These are phyloP conservation scores for Circinella minor DNA, from an alignment of 371 early-diverging fungal species.

Conservation along the genomic window DNA sequence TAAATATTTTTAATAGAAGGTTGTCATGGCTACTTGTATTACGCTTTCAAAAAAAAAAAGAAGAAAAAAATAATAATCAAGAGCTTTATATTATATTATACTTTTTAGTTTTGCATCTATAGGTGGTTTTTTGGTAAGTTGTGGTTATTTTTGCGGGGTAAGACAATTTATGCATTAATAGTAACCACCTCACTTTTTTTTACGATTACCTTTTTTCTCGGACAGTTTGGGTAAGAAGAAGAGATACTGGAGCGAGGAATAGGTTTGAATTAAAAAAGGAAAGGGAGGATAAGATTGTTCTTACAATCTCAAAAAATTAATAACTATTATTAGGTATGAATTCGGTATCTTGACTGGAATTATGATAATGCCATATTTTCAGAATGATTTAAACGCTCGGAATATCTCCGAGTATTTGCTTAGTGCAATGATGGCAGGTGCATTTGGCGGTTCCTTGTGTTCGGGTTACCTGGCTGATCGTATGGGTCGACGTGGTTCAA, in stretches of 20 bases:
- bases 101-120: conserved; percentile 21
- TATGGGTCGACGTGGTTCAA: conserved; percentile 78
- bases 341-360: conserved; percentile 54
- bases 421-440: conserved; percentile 73
- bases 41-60: too few species aligned
- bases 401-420: conserved; percentile 58
- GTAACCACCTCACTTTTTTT: not conserved
- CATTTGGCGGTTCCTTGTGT: conserved; percentile 65
- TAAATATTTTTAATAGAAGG: not conserved
- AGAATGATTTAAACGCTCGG: conserved; percentile 30
- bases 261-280: not conserved
- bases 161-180: not conserved
- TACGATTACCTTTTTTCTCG: not conserved
- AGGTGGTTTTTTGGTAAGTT: conserved; percentile 25
- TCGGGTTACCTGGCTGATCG: conserved; percentile 73
- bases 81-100: not conserved
- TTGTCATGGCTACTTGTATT: not conserved
- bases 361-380: conserved; percentile 46
- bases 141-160: not conserved
- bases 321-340: conserved; percentile 41
- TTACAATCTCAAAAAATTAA: not conserved
- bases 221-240: conserved; percentile 16
- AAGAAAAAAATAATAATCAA: not conserved
- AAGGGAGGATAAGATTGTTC: not conserved
- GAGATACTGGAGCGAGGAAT: too few species aligned